Base-by-base conservation (phyloP, 169 alveolate species). In the Plasmodium vivax region DNA sequence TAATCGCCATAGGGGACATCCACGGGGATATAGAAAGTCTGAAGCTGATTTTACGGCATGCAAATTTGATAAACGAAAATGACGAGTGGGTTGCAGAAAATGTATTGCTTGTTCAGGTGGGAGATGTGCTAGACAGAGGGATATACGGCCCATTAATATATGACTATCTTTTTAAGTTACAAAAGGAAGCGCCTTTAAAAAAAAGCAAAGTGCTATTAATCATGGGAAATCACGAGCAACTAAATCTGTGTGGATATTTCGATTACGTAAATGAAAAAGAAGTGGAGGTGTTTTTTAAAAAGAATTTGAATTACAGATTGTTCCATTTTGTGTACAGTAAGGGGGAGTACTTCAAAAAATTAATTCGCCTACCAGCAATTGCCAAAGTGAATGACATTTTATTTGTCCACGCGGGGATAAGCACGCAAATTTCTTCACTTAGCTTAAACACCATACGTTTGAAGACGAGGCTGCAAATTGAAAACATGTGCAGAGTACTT, bases 1-100 rank as follows among this genome's bases (percentile, higher is more conserved):
- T 95, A 38, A 83, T 95, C 27, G 97, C 92, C 43, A 92, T 95
- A n/a, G 97, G 97, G 27, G 97, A 95, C 56, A 85, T 95, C 7
- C 97, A 95, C 51, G 97, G 97, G 2, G 97, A 95, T 32, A 56
- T 95, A 7, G 95, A 95, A 56, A 90, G 96, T 10, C 36, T 95
- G 19, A 81, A 93, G 32, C 38, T 95, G 9, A 92, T 88, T 51
- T 75, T 95, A 73, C 83, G 87, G 73, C 94, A 93, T 84, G 85
- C 97, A 45, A 94, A 95, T 68, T 81, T 95, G 27, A 80, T 92
- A 58, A 77, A 92, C 73, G 93, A 62, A 58, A 85, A 92, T 34
- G 83, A 93, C 36, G 92, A 95, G 43, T 95, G 97, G 97, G 23
- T 80, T 84, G 97, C 93, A 58, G 92, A 95, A n/a, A 62, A 95